A percentile compares a stretch with the other conserved stretches of the same genome.
These are phyloP conservation scores for Coccomyxa sp. DNA, from an alignment of 139 green algal genomes.

Conservation along the genomic window DNA sequence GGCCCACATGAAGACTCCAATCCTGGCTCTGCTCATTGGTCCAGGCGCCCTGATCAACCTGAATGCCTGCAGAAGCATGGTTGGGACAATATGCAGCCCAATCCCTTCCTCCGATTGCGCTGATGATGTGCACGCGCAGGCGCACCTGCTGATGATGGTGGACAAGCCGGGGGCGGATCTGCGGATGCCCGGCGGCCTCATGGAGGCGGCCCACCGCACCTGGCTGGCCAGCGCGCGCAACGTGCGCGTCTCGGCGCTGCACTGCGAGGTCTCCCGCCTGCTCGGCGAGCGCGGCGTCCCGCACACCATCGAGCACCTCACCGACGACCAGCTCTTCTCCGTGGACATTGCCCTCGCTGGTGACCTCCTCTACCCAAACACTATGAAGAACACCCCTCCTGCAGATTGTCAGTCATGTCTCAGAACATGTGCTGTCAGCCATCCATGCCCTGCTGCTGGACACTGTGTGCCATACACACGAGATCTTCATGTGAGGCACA, in stretches of 20 bases:
- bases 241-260: slow-evolving; percentile 6
- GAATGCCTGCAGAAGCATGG: neutral
- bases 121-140: neutral
- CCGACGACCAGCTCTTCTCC: slow-evolving; percentile 25
- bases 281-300: slow-evolving; percentile 5
- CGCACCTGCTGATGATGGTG: slow-evolving; percentile 23
- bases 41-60: neutral
- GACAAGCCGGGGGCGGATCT: slow-evolving; percentile 2
- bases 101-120: neutral
- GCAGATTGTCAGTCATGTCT: neutral
- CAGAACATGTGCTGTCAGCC: too few species aligned
- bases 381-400: too few species aligned
- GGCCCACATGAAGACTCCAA: too few species aligned
- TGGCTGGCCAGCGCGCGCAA: slow-evolving; percentile 5
- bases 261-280: slow-evolving; percentile 14
- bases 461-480: neutral
- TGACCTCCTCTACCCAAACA: neutral
- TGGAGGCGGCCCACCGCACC: slow-evolving; percentile 4
- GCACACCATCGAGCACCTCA: slow-evolving; percentile 17
- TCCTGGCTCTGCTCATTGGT: too few species aligned
- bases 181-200: neutral
- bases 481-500: neutral
- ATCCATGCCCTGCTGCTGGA: neutral
- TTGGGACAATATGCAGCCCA: neutral
- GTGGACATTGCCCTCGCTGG: slow-evolving; percentile 45